A percentile compares a stretch with the other conserved stretches of the same genome.
phyloP scores from a whole-genome alignment of 768 basidiomycete genomes.

The Suillus subluteus region DNA sequence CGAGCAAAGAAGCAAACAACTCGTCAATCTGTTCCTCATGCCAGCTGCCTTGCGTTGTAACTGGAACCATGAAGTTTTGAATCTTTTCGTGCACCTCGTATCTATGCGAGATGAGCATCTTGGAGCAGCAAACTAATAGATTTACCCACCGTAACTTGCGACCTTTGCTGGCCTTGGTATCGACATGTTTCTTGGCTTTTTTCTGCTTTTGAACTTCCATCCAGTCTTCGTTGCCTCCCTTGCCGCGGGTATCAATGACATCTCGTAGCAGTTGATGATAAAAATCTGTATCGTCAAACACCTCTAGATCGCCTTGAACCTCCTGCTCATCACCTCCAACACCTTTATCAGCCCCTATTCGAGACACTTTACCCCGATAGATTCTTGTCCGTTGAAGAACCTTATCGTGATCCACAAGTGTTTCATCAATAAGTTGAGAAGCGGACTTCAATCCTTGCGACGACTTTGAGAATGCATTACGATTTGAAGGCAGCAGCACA shows the following conservation, averaged over 20 bases:
- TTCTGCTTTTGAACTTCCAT: slow-evolving; percentile 64
- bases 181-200: slow-evolving; percentile 85
- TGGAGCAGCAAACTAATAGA: background rate
- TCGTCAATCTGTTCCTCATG: slow-evolving; percentile 97
- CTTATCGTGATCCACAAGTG: slow-evolving; percentile 58
- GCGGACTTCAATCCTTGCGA: slow-evolving; percentile 63
- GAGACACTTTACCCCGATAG: slow-evolving; percentile 50
- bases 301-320: slow-evolving; percentile 44
- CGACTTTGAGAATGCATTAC: slow-evolving; percentile 68
- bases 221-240: slow-evolving; percentile 62
- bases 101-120: slow-evolving; percentile 40
- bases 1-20: slow-evolving; percentile 85
- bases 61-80: slow-evolving; percentile 96
- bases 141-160: slow-evolving; percentile 77
- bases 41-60: slow-evolving; percentile 71
- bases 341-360: slow-evolving; percentile 45
- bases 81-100: slow-evolving; percentile 96
- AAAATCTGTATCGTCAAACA: slow-evolving; percentile 91
- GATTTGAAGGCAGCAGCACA: slow-evolving; percentile 68
- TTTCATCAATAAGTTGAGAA: slow-evolving; percentile 78
- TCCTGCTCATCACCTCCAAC: slow-evolving; percentile 36
- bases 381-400: slow-evolving; percentile 66
- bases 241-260: slow-evolving; percentile 74
- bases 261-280: slow-evolving; percentile 92
- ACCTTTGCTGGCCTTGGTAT: slow-evolving; percentile 95